Evolutionary conservation across 768 basidiomycete genomes (phyloP).

Genomic region (Lactarius indigo): DNA sequence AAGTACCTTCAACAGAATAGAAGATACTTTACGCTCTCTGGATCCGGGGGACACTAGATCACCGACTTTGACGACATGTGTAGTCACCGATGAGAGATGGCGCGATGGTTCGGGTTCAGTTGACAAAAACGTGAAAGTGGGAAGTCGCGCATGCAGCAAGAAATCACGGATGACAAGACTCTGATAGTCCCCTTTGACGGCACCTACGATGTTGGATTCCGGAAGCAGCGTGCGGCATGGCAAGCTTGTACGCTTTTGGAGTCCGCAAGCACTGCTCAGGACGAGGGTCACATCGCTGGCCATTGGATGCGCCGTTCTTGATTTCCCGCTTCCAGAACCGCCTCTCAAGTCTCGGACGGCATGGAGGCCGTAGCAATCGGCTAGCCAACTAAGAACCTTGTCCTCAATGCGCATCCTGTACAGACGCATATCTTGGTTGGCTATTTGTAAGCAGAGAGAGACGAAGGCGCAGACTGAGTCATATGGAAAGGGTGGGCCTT

Average conservation of each 20-base stretch:
- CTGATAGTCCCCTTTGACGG: conserved; percentile 54
- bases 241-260: conserved; percentile 44
- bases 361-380: conserved; percentile 62
- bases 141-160: conserved; percentile 61
- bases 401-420: conserved; percentile 86
- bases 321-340: conserved; percentile 36
- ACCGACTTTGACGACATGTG: conserved; percentile 8
- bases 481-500: conserved; percentile 82
- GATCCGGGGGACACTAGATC: conserved; percentile 47
- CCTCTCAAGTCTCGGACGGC: conserved; percentile 34
- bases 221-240: conserved; percentile 58
- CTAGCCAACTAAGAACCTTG: conserved; percentile 78
- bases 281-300: conserved; percentile 61
- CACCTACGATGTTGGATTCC: conserved; percentile 59
- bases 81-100: not conserved
- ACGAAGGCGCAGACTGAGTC: conserved; percentile 91
- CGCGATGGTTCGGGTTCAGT: conserved; percentile 10
- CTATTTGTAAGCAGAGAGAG: conserved; percentile 59
- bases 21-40: conserved; percentile 59
- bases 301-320: conserved; percentile 49
- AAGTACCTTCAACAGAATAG: conserved; percentile 60
- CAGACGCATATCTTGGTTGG: conserved; percentile 76
- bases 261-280: conserved; percentile 60
- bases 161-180: conserved; percentile 66
- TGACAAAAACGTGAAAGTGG: conserved; percentile 33